phyloP scores from a whole-genome alignment of 768 basidiomycete genomes.

The Rhizopogon sp. region DNA sequence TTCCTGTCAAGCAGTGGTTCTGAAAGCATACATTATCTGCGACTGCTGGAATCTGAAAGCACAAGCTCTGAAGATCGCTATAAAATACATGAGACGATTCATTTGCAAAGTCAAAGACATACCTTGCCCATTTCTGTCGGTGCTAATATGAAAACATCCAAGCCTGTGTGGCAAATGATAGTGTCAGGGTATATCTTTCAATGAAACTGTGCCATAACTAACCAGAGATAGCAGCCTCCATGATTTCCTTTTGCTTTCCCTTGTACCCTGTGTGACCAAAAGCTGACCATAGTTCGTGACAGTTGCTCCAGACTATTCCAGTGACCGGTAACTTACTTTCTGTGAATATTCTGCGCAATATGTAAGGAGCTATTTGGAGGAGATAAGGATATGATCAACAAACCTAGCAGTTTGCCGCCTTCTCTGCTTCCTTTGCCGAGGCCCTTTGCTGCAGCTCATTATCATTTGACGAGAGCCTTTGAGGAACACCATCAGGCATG shows the following conservation, averaged over 20 bases:
- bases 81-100: not conserved
- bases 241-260: conserved; percentile 74
- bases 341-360: conserved; percentile 14
- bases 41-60: conserved; percentile 81
- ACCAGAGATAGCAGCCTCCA: conserved; percentile 67
- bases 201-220: conserved; percentile 3
- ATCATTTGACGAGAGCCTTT: not conserved
- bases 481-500: not conserved
- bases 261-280: conserved; percentile 68
- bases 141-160: conserved; percentile 74
- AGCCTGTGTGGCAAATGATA: conserved; percentile 33
- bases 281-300: conserved; percentile 31
- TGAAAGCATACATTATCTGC: conserved; percentile 43
- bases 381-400: not conserved
- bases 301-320: not conserved
- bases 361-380: not conserved
- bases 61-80: conserved; percentile 53
- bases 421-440: not conserved
- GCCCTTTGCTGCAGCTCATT: not conserved
- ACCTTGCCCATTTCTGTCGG: conserved; percentile 92
- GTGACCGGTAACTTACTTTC: conserved; percentile 14
- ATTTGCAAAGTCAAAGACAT: not conserved
- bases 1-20: not conserved
- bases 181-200: not conserved
- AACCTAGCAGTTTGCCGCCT: not conserved